Base-by-base conservation (phyloP, 208 protist genomes). In the Polymyxa betae region DNA sequence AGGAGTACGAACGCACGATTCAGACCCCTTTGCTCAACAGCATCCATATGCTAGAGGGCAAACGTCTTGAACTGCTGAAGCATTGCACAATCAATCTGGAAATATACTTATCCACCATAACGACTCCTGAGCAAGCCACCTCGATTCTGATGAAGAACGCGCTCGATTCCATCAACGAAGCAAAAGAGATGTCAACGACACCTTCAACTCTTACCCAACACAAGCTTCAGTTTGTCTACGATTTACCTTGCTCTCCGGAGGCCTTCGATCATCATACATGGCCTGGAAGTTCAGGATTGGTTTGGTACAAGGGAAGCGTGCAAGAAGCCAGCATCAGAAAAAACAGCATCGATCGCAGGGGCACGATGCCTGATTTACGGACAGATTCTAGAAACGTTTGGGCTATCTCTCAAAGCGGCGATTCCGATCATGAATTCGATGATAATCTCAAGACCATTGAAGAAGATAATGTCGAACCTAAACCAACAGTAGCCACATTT, bases 201-300 rank as follows among this genome's bases (percentile, higher is more conserved):
- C 5, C 5, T 35, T 5, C 16, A 20, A 20, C n/a, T n/a, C 16
- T 5, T 82, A 35, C 40, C 5, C 5, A 82, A 43, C n/a, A 82
- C 72, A 45, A 35, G n/a, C 72, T 82, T 12, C 35, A 12, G 16
- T 82, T 82, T 43, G 5, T 35, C n/a, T 45, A 82, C n/a, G 72
- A 82, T 12, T n/a, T 82, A 38, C 72, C 72, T 20, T 82, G 72
- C 72, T 35, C 16, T 35, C 40, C 72, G 35, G 10, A 82, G n/a
- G 72, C 72, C 16, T 82, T 82, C 72, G 72, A 82, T 82, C 16
- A 82, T 5, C 72, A 82, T 82, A 40, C 72, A 43, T 82, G 72
- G 72, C 72, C 72, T 35, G 72, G 72, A 82, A 38, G 72, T n/a
- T 43, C 72, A 43, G 5, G 16, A 38, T n/a, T 38, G 72, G 5